Conservation (phyloP, 495 filamentous ascomycete species). For the Hypoxylon fragiforme region DNA sequence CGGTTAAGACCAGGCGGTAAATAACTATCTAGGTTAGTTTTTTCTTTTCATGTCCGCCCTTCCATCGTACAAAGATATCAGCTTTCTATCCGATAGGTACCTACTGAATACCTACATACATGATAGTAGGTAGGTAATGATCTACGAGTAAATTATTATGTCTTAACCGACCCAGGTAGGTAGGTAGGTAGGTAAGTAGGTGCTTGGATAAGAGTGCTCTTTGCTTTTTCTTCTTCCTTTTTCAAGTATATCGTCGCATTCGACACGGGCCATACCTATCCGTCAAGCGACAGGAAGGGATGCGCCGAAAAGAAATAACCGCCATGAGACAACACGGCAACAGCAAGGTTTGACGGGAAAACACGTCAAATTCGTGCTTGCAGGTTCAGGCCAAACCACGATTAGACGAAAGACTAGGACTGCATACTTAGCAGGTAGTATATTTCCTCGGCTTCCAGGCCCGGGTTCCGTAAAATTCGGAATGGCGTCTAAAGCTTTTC, state of each 20-base stretch:
- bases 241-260: slow-evolving; percentile 23
- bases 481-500: slow-evolving; percentile 3
- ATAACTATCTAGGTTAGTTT: no score
- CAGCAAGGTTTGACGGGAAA: slow-evolving; percentile 19
- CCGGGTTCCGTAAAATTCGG: slow-evolving; percentile 24
- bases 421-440: no score
- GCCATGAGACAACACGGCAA: slow-evolving; percentile 9
- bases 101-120: no score
- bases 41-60: background rate
- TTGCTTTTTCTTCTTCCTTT: no score
- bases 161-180: no score
- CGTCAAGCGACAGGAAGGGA: slow-evolving; percentile 28
- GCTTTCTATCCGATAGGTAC: background rate
- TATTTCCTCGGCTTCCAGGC: slow-evolving; percentile 25
- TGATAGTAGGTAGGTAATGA: no score
- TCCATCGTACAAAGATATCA: background rate
- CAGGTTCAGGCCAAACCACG: slow-evolving; percentile 6
- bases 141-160: no score
- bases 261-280: slow-evolving; percentile 19
- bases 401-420: slow-evolving; percentile 11
- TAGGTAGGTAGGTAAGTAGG: no score
- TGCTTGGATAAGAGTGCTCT: no score
- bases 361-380: background rate
- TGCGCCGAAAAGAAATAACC: slow-evolving; percentile 24
- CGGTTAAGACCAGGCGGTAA: background rate